These are phyloP conservation scores for Hypoxylon rubiginosum DNA, from an alignment of 2,329 filamentous ascomycete species.

Conservation along the genomic window DNA sequence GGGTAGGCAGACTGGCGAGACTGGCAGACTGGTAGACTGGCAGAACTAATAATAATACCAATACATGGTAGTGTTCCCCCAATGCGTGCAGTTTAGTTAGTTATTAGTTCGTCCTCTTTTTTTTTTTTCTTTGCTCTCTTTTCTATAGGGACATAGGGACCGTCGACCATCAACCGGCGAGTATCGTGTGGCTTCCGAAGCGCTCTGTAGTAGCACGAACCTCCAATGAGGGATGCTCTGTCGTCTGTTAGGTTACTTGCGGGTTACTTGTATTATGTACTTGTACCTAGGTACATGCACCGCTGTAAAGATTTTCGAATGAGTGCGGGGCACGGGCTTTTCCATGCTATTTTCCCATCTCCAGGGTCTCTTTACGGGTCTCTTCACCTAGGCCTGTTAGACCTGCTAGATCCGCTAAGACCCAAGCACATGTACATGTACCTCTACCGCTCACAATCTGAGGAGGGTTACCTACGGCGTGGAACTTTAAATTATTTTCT, in stretches of 20 bases:
- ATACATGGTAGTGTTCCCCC: background rate
- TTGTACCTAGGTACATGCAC: slow-evolving; percentile 27
- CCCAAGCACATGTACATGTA: slow-evolving; percentile 20
- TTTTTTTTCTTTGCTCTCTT: background rate
- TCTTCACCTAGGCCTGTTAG: slow-evolving; percentile 27
- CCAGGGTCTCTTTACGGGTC: slow-evolving; percentile 14
- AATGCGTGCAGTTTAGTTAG: background rate
- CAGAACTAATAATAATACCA: background rate
- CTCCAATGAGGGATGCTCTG: slow-evolving; percentile 33
- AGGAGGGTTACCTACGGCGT: slow-evolving; percentile 3
- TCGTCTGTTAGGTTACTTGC: slow-evolving; percentile 8
- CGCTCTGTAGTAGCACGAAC: slow-evolving; percentile 27
- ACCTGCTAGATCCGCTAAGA: background rate
- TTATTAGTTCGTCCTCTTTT: background rate
- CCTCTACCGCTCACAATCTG: background rate
- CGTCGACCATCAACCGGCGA: slow-evolving; percentile 19
- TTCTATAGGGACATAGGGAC: background rate
- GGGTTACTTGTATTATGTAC: background rate
- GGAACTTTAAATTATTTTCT: slow-evolving; percentile 11
- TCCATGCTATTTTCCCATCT: no score
- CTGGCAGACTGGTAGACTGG: background rate
- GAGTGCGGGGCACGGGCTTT: slow-evolving; percentile 35
- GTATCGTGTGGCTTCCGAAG: slow-evolving; percentile 40
- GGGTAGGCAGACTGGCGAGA: no score
- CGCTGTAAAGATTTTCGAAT: slow-evolving; percentile 29